phyloP scores from a whole-genome alignment of 2,329 filamentous ascomycete genomes.

The Cytospora chrysosperma region DNA sequence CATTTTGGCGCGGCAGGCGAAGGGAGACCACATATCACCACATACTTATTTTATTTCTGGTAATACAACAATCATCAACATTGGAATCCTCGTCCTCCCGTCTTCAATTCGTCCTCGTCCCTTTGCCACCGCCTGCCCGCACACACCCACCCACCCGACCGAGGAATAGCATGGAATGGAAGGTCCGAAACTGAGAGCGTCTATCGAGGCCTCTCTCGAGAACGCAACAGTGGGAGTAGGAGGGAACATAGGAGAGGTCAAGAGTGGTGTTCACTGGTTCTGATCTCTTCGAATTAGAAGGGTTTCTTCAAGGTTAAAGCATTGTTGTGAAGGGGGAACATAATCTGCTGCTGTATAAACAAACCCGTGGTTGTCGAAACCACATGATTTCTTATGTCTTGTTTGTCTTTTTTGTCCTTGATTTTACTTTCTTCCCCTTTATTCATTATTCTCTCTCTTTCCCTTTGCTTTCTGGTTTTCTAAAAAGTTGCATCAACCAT shows the following conservation, averaged over 20 bases:
- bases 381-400: constrained; percentile 10
- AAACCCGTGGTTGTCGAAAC: constrained; percentile 19
- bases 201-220: not conserved
- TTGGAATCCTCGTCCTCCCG: constrained; percentile 5
- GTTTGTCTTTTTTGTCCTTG: not conserved
- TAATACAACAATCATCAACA: constrained; percentile 23
- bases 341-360: constrained; percentile 26
- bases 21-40: constrained; percentile 20
- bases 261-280: not conserved
- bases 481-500: not conserved
- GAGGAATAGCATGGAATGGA: not conserved
- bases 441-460: no score
- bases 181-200: not conserved
- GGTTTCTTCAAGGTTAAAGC: not conserved
- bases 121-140: constrained; percentile 4
- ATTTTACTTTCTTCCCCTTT: not conserved
- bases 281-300: not conserved
- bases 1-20: constrained; percentile 22
- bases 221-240: not conserved
- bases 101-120: constrained; percentile 6
- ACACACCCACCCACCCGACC: not conserved
- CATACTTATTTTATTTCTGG: constrained; percentile 26
- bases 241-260: not conserved
- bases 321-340: constrained; percentile 9
- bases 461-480: not conserved